Evolutionary conservation across 2,329 filamentous ascomycete species (phyloP).

Genomic region (Neocucurbitaria cava): DNA sequence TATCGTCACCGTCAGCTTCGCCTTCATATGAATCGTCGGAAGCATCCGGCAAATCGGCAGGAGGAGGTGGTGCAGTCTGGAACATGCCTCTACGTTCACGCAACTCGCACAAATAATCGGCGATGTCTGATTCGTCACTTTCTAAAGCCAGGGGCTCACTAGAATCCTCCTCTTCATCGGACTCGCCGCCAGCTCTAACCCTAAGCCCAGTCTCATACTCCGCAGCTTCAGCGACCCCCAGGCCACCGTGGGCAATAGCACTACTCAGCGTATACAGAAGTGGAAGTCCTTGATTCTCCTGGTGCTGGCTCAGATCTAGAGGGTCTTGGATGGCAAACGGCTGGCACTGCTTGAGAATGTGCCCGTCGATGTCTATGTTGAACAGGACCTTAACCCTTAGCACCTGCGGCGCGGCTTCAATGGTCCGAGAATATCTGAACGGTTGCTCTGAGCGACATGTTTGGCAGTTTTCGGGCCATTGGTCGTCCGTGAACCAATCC

Average conservation of each 20-base stretch:
- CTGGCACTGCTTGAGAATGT: neutral
- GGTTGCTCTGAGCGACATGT: neutral
- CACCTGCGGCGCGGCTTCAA: slow-evolving; percentile 10
- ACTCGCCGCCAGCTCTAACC: neutral
- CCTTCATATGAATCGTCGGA: too few relatives aligned
- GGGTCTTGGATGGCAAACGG: neutral
- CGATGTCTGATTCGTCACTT: neutral
- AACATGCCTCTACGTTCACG: too few relatives aligned
- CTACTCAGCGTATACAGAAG: slow-evolving; percentile 11
- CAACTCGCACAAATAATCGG: too few relatives aligned
- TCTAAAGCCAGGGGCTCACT: neutral
- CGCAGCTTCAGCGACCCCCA: neutral
- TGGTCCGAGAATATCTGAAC: neutral
- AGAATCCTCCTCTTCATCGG: neutral
- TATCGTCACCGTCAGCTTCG: too few relatives aligned
- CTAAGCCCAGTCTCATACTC: neutral
- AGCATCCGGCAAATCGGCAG: too few relatives aligned
- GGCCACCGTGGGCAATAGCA: slow-evolving; percentile 6
- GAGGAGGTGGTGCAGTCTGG: too few relatives aligned
- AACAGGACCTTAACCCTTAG: slow-evolving; percentile 2
- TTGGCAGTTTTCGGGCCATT: neutral
- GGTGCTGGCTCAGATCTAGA: neutral
- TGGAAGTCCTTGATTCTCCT: neutral
- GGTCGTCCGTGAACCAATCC: neutral
- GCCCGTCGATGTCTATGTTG: neutral